These are phyloP conservation scores for Hypericum perforatum DNA, from an alignment of 345 rosid genomes.

Conservation along the genomic window DNA sequence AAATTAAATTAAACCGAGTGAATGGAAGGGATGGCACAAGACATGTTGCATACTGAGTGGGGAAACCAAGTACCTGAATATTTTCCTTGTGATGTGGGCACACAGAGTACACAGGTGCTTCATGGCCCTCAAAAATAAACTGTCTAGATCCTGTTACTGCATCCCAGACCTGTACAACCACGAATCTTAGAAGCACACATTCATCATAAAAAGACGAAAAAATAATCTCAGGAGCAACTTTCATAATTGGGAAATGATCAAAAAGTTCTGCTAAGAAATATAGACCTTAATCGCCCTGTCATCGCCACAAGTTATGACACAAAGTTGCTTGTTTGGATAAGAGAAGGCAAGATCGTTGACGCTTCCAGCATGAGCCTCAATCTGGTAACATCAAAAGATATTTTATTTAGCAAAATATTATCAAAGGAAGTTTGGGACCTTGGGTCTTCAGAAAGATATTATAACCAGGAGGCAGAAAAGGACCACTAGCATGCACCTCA, in stretches of 20 bases:
- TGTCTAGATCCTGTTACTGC: conserved; percentile 42
- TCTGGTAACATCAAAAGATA: conserved; percentile 27
- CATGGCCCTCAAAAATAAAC: conserved; percentile 68
- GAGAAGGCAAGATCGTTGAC: conserved; percentile 82
- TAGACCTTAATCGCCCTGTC: conserved; percentile 71
- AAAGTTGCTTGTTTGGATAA: conserved; percentile 58
- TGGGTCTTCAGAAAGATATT: background rate
- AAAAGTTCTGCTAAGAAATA: conserved; percentile 6
- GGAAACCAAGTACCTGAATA: conserved; percentile 47
- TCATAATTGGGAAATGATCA: conserved; percentile 2
- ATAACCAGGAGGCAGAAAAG: background rate
- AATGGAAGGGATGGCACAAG: too few relatives aligned
- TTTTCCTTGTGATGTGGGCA: conserved; percentile 81
- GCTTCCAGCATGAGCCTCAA: conserved; percentile 81
- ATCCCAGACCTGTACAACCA: conserved; percentile 71
- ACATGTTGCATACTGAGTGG: too few relatives aligned
- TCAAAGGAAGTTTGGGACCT: conserved; percentile 1
- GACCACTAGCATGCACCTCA: conserved; percentile 45
- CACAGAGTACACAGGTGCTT: conserved; percentile 74
- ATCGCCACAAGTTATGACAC: conserved; percentile 74
- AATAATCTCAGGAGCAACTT: too few relatives aligned
- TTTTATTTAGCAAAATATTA: background rate
- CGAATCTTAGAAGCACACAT: conserved; percentile 14
- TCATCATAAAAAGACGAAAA: background rate
- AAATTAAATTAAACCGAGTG: too few relatives aligned